Evolutionary conservation across 73 alveolate species (phyloP), one percentile per base, ranked within the genome.

Genomic region (Uronychia binucleata): DNA sequence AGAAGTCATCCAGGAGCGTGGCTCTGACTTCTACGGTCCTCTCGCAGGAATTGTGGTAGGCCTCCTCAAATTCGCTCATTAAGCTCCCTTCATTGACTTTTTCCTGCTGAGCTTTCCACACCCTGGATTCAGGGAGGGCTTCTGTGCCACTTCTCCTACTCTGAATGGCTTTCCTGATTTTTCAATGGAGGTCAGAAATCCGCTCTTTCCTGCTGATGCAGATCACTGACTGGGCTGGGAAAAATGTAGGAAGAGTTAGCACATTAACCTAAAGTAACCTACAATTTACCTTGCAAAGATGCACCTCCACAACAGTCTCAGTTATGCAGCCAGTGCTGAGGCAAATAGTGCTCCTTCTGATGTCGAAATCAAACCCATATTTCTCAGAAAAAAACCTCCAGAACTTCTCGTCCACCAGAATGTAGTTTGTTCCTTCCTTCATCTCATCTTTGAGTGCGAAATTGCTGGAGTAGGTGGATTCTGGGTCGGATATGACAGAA

Each of bases 371-470:
- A 34, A 30, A 27, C 86, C 91, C 33, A 77, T 78, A 46, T 35
- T 74, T 77, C 86, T 85, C 31, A 80, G 33, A 5, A 30, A 85
- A 31, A 0, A 85, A n/a, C 26, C 77, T 31, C 91, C 91, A 85
- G 31, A 58, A 78, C 33, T n/a, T 31, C 26, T 34, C 31, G 1
- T 83, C 80, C 30, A 85, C 28, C 30, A 85, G 77, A 26, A 35
- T 77, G 34, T 77, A 77, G 46, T 75, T 76, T 1, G 27, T 28
- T 26, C 91, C 86, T 77, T 85, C 91, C 28, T 31, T 34, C 19
- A 29, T 27, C 1, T 46, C 46, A 5, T 26, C 30, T 31, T 57
- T 85, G 30, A 85, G 31, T 1, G 75, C 86, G 75, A 35, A 85
- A 30, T 77, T 77, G 0, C 82, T 35, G 14, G 80, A 80, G 33